phyloP scores from a whole-genome alignment of 1,284 basidiomycete genomes.

The Sanguinoderma infundibulare region DNA sequence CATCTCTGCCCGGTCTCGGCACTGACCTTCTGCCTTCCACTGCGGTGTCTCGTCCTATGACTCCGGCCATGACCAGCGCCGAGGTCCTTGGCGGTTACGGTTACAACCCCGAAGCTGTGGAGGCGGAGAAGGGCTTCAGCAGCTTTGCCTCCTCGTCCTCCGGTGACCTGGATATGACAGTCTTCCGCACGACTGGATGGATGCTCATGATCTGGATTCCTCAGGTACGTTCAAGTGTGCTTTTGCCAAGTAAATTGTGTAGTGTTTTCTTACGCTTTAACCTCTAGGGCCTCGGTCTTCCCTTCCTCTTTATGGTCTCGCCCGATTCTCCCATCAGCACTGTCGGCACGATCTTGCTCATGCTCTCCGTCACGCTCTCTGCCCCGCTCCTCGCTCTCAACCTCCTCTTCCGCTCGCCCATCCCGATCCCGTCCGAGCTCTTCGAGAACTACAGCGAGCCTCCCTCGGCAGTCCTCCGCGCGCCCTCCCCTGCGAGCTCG shows the following conservation, averaged over 20 bases:
- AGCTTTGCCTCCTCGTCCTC: slow-evolving; percentile 46
- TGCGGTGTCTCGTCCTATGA: slow-evolving; percentile 47
- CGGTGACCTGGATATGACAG: slow-evolving; percentile 56
- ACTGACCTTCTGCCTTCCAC: slow-evolving; percentile 44
- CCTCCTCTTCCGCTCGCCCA: slow-evolving; percentile 58
- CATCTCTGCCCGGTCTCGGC: slow-evolving; percentile 41
- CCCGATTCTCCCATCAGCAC: slow-evolving; percentile 42
- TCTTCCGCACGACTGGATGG: slow-evolving; percentile 61
- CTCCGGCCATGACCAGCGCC: slow-evolving; percentile 58
- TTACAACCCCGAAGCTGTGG: slow-evolving; percentile 46
- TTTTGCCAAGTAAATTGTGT: background rate
- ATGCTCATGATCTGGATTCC: slow-evolving; percentile 68
- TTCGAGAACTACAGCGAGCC: slow-evolving; percentile 56
- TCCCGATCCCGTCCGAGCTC: slow-evolving; percentile 66
- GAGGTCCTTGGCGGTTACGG: slow-evolving; percentile 70
- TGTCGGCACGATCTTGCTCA: slow-evolving; percentile 51
- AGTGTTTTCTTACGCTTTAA: slow-evolving; percentile 8
- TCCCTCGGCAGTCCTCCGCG: slow-evolving; percentile 45
- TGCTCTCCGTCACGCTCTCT: slow-evolving; percentile 65
- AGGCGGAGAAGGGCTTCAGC: slow-evolving; percentile 56
- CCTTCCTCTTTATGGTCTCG: slow-evolving; percentile 57
- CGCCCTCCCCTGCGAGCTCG: slow-evolving; percentile 46
- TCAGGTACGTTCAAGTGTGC: slow-evolving; percentile 43
- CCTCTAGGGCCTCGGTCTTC: slow-evolving; percentile 56
- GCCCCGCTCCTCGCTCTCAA: slow-evolving; percentile 67